Base-by-base conservation (phyloP, 2,329 filamentous ascomycete genomes). In the Alternaria tenuissima region DNA sequence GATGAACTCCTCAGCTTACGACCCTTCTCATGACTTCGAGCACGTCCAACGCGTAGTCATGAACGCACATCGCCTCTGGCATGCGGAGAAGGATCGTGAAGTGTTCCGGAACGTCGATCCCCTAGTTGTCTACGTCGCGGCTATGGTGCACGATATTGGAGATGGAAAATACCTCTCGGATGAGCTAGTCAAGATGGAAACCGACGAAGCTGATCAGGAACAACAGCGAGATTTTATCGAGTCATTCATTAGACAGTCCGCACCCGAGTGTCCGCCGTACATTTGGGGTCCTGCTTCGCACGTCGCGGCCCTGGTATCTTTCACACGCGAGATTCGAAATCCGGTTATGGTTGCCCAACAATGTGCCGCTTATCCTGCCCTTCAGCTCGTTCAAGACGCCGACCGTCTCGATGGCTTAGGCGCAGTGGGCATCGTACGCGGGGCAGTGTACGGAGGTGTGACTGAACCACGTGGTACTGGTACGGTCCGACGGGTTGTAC, bases 331-430 rank as follows among this genome's bases (percentile, higher is more conserved):
- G 78, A 81, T 86, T 51, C 85, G 85, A 69, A 83, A 92, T 70
- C 88, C 88, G 3, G 80, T 78, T 6, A 79, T 44, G 86, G 91
- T 39, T 77, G 76, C 32, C 75, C 79, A 5, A 80, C 92, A 57
- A 12, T 52, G 82, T 92, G 41, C 77, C 72, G 18, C 72, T 78
- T 52, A 68, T 55, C 91, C 91, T 1, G 91, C 94, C 76, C 81
- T 94, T 38, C 92, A 87, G 0, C 86, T 96, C 44, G 92, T 97
- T 24, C 93, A 97, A 79, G 94, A 97, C 79, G 93, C 93, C 3
- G 93, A 97, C 80, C 85, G 93, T 12, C 82, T 97, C 20, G 94
- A 97, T 79, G 90, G 92, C 4, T 87, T 97, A 34, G 94, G 94
- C 1, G 93, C 87, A 3, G 83, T 94, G 47, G 86, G 43, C 0